A percentile compares a stretch with the other conserved stretches of the same genome.
These are phyloP conservation scores for Leccinum variicolor DNA, from an alignment of 768 basidiomycete species.

Conservation along the genomic window DNA sequence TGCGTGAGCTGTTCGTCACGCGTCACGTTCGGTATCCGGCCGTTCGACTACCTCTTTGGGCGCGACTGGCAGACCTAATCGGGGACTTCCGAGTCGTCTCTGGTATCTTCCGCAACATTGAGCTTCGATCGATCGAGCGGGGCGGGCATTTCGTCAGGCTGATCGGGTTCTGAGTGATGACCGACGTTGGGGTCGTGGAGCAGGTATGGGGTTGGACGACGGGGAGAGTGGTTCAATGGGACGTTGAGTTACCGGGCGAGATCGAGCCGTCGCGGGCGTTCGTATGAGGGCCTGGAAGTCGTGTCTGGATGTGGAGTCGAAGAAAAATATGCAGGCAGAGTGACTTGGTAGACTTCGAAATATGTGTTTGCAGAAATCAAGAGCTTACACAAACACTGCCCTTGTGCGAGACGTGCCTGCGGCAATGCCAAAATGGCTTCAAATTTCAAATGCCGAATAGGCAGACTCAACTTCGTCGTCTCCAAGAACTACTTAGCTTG, in stretches of 20 bases:
- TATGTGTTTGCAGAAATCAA: too few relatives aligned
- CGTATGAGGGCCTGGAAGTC: slow-evolving; percentile 17
- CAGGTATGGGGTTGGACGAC: slow-evolving; percentile 39
- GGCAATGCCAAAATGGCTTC: too few relatives aligned
- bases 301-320: too few relatives aligned
- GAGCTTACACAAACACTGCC: too few relatives aligned
- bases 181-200: slow-evolving; percentile 55
- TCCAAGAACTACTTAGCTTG: too few relatives aligned
- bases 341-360: too few relatives aligned
- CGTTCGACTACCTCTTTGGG: slow-evolving; percentile 44
- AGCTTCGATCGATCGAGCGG: slow-evolving; percentile 51
- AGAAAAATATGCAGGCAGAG: too few relatives aligned
- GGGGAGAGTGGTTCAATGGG: slow-evolving; percentile 25
- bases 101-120: slow-evolving; percentile 53
- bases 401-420: too few relatives aligned
- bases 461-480: too few relatives aligned
- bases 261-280: slow-evolving; percentile 20
- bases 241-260: slow-evolving; percentile 5
- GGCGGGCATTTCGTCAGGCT: slow-evolving; percentile 42
- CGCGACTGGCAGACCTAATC: slow-evolving; percentile 43
- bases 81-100: slow-evolving; percentile 60
- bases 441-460: too few relatives aligned
- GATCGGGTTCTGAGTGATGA: slow-evolving; percentile 53
- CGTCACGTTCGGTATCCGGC: slow-evolving; percentile 45
- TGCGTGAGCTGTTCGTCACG: slow-evolving; percentile 51